Percentiles rank a stretch among this genome's conserved stretches.
Evolutionary conservation across 208 protist species (phyloP).

Genomic region (Trypanosoma conorhini): DNA sequence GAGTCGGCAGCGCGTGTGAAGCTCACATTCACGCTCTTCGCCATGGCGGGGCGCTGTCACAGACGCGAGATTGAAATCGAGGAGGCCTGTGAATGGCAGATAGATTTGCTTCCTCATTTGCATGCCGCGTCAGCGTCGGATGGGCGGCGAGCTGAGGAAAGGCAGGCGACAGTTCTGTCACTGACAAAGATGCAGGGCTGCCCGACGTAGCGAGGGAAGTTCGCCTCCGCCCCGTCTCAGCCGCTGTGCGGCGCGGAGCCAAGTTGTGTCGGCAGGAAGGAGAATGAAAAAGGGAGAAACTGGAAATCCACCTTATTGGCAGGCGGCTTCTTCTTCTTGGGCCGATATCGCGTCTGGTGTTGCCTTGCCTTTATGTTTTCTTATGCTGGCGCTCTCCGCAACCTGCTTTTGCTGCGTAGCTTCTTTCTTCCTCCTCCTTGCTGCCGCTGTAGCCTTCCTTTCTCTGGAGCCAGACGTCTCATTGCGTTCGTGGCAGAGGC

Average conservation of each 20-base stretch:
- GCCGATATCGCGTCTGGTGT: background rate
- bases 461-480: too few species aligned
- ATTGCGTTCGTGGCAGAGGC: too few species aligned
- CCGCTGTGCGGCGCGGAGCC: too few species aligned
- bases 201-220: background rate
- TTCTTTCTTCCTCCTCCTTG: background rate
- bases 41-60: slow-evolving; percentile 14
- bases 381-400: background rate
- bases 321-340: background rate
- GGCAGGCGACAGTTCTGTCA: background rate
- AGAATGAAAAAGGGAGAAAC: background rate
- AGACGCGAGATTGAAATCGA: slow-evolving; percentile 28
- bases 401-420: background rate
- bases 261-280: background rate
- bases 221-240: too few species aligned
- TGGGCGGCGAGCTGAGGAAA: background rate
- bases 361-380: background rate
- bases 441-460: background rate
- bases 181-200: background rate
- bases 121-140: background rate
- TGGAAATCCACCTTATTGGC: background rate
- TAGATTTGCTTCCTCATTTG: slow-evolving; percentile 4
- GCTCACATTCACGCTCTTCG: slow-evolving; percentile 6
- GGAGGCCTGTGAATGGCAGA: slow-evolving; percentile 29
- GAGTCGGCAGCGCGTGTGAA: slow-evolving; percentile 16